Evolutionary conservation across 2,329 filamentous ascomycete species (phyloP).

Genomic region (Biscogniauxia mediterranea): DNA sequence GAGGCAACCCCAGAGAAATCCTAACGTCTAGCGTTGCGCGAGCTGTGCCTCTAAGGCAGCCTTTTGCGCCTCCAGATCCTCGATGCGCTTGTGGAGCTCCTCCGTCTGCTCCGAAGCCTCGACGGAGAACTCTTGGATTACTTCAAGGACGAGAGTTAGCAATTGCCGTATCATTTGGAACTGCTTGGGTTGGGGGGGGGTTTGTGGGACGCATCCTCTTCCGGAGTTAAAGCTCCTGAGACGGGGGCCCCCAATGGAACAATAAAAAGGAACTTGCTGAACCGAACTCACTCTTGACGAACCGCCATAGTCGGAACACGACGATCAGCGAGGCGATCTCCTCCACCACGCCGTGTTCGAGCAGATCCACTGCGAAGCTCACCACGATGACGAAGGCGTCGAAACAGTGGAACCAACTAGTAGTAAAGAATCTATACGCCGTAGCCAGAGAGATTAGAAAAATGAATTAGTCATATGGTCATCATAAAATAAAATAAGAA

Average conservation of each 20-base stretch:
- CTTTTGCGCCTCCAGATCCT: slow-evolving; percentile 50
- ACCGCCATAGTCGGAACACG: slow-evolving; percentile 64
- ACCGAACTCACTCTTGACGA: slow-evolving; percentile 53
- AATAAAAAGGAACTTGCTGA: too few species aligned
- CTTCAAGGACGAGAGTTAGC: too few species aligned
- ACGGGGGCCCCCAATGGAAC: too few species aligned
- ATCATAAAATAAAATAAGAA: background rate
- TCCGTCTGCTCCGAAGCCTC: slow-evolving; percentile 63
- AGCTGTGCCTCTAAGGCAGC: slow-evolving; percentile 28
- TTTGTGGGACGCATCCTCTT: too few species aligned
- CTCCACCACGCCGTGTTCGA: slow-evolving; percentile 57
- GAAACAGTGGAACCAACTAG: slow-evolving; percentile 60
- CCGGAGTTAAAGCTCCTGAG: too few species aligned
- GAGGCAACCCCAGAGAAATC: background rate
- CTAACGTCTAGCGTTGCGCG: background rate
- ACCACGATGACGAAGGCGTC: slow-evolving; percentile 62
- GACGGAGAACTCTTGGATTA: slow-evolving; percentile 65
- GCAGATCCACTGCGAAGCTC: slow-evolving; percentile 61
- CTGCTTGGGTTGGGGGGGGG: too few species aligned
- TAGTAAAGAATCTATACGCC: slow-evolving; percentile 50
- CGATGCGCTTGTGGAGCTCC: slow-evolving; percentile 50
- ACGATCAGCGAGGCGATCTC: slow-evolving; percentile 67
- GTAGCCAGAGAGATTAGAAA: background rate
- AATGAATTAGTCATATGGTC: background rate
- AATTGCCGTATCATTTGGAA: too few species aligned